Evolutionary conservation across 108 stramenopile genomes (phyloP).

Genomic region (Conticribra guillardii): DNA sequence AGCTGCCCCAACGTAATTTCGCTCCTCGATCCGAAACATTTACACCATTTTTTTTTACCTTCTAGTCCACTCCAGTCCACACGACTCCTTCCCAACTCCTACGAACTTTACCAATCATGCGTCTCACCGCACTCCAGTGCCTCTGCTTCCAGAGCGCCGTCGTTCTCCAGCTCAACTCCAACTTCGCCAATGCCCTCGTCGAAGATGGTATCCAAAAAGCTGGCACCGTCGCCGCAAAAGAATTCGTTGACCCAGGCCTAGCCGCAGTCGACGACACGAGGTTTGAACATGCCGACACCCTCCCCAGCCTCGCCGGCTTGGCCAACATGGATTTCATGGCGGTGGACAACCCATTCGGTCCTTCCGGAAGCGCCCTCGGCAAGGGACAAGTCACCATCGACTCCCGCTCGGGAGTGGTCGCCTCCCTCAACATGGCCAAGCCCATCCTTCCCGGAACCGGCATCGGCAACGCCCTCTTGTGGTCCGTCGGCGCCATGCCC

Average conservation of each 20-base stretch:
- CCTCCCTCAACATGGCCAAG: background rate
- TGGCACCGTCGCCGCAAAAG: background rate
- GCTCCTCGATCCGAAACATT: too few species aligned
- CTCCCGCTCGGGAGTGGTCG: slow-evolving; percentile 1
- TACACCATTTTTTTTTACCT: too few species aligned
- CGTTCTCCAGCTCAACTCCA: too few species aligned
- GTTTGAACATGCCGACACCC: too few species aligned
- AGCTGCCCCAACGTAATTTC: too few species aligned
- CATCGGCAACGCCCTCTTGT: slow-evolving; percentile 9
- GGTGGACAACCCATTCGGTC: background rate
- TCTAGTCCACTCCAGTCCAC: too few species aligned
- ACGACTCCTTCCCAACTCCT: too few species aligned
- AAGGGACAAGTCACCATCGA: slow-evolving; percentile 3
- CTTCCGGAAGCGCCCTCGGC: background rate
- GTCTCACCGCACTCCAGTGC: too few species aligned
- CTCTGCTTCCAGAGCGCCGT: too few species aligned
- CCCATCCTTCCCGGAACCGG: slow-evolving; percentile 11
- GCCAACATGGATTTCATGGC: background rate
- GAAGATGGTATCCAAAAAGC: background rate
- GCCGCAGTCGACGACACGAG: background rate
- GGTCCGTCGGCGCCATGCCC: slow-evolving; percentile 2
- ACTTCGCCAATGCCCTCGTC: background rate
- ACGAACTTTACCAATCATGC: too few species aligned
- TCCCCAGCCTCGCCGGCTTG: background rate
- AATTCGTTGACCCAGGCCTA: background rate